phyloP scores from a whole-genome alignment of 768 basidiomycete species.

The Termitomyces sp. region DNA sequence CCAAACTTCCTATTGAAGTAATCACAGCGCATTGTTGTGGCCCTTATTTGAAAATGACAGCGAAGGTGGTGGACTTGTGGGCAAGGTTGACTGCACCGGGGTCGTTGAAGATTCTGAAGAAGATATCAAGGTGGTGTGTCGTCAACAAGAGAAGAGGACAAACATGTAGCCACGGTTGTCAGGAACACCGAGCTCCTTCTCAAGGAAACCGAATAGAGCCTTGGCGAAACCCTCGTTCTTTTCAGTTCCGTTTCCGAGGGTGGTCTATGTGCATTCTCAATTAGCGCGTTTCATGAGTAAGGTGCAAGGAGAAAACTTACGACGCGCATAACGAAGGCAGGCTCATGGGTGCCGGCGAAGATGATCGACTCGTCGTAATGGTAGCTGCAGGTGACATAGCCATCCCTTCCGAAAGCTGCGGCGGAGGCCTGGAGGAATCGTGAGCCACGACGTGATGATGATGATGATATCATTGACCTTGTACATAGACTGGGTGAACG shows the following conservation, averaged over 20 bases:
- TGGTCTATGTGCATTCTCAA: neutral
- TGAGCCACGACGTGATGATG: too few relatives aligned
- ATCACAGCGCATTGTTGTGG: neutral
- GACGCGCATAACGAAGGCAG: constrained; percentile 8
- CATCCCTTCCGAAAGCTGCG: constrained; percentile 9
- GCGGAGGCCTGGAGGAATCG: neutral
- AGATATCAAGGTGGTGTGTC: neutral
- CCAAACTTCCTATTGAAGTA: neutral
- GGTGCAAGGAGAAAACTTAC: neutral
- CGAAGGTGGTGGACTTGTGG: neutral
- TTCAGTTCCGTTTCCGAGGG: constrained; percentile 6
- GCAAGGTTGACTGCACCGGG: too few relatives aligned
- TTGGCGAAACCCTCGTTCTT: constrained; percentile 7
- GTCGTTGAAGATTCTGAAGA: too few relatives aligned
- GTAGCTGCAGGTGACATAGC: constrained; percentile 9
- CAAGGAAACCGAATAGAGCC: constrained; percentile 4
- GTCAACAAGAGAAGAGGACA: neutral
- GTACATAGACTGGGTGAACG: constrained; percentile 1
- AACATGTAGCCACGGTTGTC: constrained; percentile 12
- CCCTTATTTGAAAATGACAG: neutral
- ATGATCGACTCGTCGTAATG: constrained; percentile 6
- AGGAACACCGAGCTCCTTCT: constrained; percentile 6
- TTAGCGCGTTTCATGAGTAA: too few relatives aligned
- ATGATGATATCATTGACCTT: neutral
- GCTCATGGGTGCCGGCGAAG: constrained; percentile 5